Conservation (phyloP, 139 green algal genomes). For the Micractinium conductrix region DNA sequence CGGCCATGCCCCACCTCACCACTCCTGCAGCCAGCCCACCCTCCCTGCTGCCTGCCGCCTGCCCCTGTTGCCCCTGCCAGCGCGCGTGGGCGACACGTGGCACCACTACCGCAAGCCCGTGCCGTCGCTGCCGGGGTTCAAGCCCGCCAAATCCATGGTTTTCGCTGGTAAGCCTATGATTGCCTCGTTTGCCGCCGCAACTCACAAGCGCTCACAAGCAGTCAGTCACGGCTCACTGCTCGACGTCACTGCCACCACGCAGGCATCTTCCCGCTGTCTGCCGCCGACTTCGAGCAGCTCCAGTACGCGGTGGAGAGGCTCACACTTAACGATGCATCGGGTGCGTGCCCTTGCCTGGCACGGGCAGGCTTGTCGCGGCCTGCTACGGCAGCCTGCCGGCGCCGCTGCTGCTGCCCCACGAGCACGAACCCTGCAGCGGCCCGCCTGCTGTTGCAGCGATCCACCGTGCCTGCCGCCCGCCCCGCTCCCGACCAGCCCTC, state of each 20-base stretch:
- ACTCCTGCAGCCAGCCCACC: background rate
- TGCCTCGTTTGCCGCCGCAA: background rate
- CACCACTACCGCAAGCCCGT: constrained; percentile 40
- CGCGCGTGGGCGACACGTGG: constrained; percentile 86
- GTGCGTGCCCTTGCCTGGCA: no score
- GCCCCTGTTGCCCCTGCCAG: constrained; percentile 4
- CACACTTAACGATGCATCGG: constrained; percentile 89
- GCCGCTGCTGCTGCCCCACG: no score
- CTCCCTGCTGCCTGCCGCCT: background rate
- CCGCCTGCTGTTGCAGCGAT: no score
- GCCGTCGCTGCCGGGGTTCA: constrained; percentile 77
- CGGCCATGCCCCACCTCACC: background rate
- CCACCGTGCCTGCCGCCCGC: background rate
- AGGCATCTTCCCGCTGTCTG: constrained; percentile 74
- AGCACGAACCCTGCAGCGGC: no score
- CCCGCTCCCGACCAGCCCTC: background rate
- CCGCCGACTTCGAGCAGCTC: constrained; percentile 75
- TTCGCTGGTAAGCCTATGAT: constrained; percentile 70
- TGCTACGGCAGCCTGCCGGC: no score
- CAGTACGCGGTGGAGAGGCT: constrained; percentile 80
- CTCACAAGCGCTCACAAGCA: background rate
- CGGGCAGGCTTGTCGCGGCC: no score
- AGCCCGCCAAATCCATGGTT: constrained; percentile 84
- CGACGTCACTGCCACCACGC: background rate
- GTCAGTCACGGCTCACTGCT: background rate